These are phyloP conservation scores for Petrea volubilis DNA, from an alignment of 257 asterid species.

Conservation along the genomic window DNA sequence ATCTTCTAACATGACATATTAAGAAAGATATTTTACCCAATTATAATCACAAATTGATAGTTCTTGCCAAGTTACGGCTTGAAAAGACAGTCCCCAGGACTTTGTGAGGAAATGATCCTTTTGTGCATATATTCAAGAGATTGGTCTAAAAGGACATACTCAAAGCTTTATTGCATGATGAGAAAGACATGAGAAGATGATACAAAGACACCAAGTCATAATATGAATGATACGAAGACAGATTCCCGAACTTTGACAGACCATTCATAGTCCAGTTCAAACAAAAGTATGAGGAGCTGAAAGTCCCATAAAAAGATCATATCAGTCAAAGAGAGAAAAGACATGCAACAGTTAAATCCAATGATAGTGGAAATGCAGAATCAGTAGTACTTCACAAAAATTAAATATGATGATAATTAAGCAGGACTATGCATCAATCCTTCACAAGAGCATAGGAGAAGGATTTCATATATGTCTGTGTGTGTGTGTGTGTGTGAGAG, in stretches of 20 bases:
- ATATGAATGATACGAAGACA: background rate
- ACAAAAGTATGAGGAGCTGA: background rate
- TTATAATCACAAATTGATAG: background rate
- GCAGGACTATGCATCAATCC: background rate
- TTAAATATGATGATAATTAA: background rate
- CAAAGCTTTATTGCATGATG: background rate
- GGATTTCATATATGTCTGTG: background rate
- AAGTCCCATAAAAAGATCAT: background rate
- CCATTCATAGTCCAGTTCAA: constrained; percentile 10
- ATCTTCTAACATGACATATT: no score
- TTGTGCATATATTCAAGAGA: background rate
- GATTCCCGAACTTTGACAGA: background rate
- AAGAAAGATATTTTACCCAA: background rate
- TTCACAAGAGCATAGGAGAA: background rate
- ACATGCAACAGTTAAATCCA: background rate
- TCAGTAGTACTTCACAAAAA: background rate
- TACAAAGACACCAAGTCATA: background rate
- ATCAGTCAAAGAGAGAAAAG: background rate
- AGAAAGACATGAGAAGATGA: constrained; percentile 3
- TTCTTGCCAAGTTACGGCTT: background rate
- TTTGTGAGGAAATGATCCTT: background rate
- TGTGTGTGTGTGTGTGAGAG: background rate
- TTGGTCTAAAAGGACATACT: constrained; percentile 8
- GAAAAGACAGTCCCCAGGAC: background rate
- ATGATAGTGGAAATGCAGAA: background rate